phyloP scores from a whole-genome alignment of 140 eudicot genomes.

The Anethum foeniculum region DNA sequence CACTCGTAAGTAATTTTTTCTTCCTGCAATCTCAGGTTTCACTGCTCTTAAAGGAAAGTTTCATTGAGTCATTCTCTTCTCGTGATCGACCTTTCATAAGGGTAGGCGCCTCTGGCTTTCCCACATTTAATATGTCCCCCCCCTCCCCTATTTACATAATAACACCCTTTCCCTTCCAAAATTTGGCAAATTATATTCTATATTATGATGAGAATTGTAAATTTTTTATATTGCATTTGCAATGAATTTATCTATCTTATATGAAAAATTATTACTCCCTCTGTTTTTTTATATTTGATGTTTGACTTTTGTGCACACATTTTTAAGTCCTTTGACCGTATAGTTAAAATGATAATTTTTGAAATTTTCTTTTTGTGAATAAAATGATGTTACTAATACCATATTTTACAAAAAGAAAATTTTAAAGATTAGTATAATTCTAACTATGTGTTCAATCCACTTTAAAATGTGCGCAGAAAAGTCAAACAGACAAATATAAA shows the following conservation, averaged over 20 bases:
- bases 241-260: background rate
- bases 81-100: constrained; percentile 90
- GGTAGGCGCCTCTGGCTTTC: constrained; percentile 32
- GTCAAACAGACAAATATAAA: too few species aligned
- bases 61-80: constrained; percentile 84
- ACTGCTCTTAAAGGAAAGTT: constrained; percentile 89
- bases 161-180: background rate
- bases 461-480: too few species aligned
- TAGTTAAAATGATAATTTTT: too few species aligned
- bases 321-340: too few species aligned
- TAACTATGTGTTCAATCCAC: too few species aligned
- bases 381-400: too few species aligned
- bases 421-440: too few species aligned
- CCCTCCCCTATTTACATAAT: background rate
- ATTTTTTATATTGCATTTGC: background rate
- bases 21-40: constrained; percentile 59
- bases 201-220: background rate
- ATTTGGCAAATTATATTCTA: background rate
- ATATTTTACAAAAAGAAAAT: too few species aligned
- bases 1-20: background rate
- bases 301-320: too few species aligned
- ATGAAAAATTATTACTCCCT: background rate
- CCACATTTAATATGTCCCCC: background rate
- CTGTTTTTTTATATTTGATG: too few species aligned
- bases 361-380: too few species aligned